Percentiles rank a stretch among this genome's conserved stretches.
These are phyloP conservation scores for Actinomortierella ambigua DNA, from an alignment of 371 early-diverging fungal genomes.

Conservation along the genomic window DNA sequence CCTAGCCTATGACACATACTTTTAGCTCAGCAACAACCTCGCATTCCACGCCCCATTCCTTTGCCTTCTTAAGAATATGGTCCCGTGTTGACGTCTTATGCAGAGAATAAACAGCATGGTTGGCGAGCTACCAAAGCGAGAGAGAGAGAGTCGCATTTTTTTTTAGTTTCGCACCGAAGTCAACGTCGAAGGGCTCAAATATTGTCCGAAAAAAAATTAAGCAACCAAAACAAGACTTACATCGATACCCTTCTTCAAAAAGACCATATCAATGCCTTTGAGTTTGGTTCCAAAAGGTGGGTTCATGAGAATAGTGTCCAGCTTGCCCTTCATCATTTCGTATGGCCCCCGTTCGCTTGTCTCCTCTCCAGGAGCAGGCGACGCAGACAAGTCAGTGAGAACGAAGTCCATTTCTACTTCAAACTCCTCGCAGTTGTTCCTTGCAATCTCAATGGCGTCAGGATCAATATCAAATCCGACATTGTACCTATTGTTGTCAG, in stretches of 20 bases:
- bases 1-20: constrained; percentile 34
- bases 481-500: constrained; percentile 56
- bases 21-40: constrained; percentile 78
- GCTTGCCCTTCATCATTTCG: constrained; percentile 54
- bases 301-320: constrained; percentile 86
- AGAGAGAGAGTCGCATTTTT: too few species aligned
- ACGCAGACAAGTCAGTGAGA: constrained; percentile 51
- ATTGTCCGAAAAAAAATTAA: too few species aligned
- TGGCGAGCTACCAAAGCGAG: constrained; percentile 40
- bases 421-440: constrained; percentile 69
- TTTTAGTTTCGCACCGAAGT: too few species aligned
- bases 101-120: constrained; percentile 75
- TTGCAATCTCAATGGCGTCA: constrained; percentile 78
- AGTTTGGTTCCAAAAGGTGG: constrained; percentile 88
- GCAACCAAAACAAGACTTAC: constrained; percentile 34
- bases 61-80: constrained; percentile 76
- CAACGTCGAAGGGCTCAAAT: too few species aligned
- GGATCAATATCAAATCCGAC: constrained; percentile 83
- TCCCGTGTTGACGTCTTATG: constrained; percentile 86
- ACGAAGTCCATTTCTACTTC: constrained; percentile 71
- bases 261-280: constrained; percentile 79
- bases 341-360: constrained; percentile 15
- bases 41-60: constrained; percentile 75
- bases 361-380: constrained; percentile 20
- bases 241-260: constrained; percentile 75